A percentile compares a stretch with the other conserved stretches of the same genome.
Conservation (phyloP, 805 yeast genomes). For the Pichia thaimueangensis region DNA sequence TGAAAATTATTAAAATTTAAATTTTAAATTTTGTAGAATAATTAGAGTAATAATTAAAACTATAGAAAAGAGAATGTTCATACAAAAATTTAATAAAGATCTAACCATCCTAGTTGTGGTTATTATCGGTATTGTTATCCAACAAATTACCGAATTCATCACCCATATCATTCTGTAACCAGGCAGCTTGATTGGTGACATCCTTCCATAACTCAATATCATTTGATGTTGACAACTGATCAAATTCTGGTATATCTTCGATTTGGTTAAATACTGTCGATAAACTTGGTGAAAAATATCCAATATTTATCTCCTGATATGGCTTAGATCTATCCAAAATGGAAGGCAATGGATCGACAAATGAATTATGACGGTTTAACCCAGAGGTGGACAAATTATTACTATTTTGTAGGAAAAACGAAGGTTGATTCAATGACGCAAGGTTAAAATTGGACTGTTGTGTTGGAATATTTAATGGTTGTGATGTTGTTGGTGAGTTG, state of each 20-base stretch:
- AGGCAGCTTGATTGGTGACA: conserved; percentile 67
- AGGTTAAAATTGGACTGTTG: neutral
- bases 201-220: conserved; percentile 68
- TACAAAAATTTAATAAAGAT: neutral
- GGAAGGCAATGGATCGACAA: neutral
- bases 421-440: neutral
- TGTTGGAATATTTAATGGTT: neutral
- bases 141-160: conserved; percentile 30
- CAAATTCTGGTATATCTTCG: conserved; percentile 32
- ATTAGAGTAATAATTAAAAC: too few relatives aligned
- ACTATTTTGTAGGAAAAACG: neutral
- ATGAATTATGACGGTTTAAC: neutral
- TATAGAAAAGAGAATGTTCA: neutral
- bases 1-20: neutral
- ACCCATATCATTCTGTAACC: conserved; percentile 48
- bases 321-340: neutral
- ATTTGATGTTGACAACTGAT: conserved; percentile 30
- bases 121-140: conserved; percentile 6
- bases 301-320: conserved; percentile 7
- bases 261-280: conserved; percentile 28
- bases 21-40: too few relatives aligned
- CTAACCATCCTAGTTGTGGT: too few relatives aligned
- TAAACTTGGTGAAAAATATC: conserved; percentile 24
- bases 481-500: neutral
- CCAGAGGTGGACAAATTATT: too few relatives aligned